Base-by-base conservation (phyloP, 805 yeast genomes). In the Suhomyces pyralidae region DNA sequence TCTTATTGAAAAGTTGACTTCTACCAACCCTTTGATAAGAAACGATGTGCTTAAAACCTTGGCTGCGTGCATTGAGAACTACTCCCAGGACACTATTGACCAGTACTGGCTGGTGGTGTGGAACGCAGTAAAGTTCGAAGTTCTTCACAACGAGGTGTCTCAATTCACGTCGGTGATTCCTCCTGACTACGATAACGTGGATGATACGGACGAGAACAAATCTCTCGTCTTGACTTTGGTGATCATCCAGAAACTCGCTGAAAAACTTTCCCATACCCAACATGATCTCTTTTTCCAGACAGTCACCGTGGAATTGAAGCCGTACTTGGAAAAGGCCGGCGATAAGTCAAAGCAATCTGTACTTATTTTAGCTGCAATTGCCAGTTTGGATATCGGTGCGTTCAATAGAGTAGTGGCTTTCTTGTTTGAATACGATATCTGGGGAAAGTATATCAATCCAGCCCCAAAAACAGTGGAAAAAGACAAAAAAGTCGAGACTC, bases 51-150 rank as follows among this genome's bases (percentile, higher is more conserved):
- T 93, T 36, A 66, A 72, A 36, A 84, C 96, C 0, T 66, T 94
- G 22, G 65, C 75, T 6, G 69, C 70, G 1, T 85, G 94, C 57
- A 69, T 89, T 7, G 67, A 73, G 12, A 69, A 67, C 5, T 89
- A 86, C 62, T 74, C 81, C 0, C 60, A 68, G 0, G 76, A 74
- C 5, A 74, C 82, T 0, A 66, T 88, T 8, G 70, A 78, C 28
- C 77, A 77, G 9, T 79, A 82, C 63, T 92, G 96, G 92, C 64
- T 80, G 7, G 80, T 85, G 1, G 63, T 93, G 4, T 94, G 97
- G 96, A 87, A 88, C 59, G 89, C 96, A 0, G 71, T 93, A 49
- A 93, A 93, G 65, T 91, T 82, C 65, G 97, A 93, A 67, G 78
- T 93, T n/a, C 72, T 93, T 52, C 96, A 93, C 65, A 85, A 85